Percentiles rank a stretch among this genome's conserved stretches.
These are phyloP conservation scores for Mycena albidolilacea DNA, from an alignment of 768 basidiomycete genomes.

Conservation along the genomic window DNA sequence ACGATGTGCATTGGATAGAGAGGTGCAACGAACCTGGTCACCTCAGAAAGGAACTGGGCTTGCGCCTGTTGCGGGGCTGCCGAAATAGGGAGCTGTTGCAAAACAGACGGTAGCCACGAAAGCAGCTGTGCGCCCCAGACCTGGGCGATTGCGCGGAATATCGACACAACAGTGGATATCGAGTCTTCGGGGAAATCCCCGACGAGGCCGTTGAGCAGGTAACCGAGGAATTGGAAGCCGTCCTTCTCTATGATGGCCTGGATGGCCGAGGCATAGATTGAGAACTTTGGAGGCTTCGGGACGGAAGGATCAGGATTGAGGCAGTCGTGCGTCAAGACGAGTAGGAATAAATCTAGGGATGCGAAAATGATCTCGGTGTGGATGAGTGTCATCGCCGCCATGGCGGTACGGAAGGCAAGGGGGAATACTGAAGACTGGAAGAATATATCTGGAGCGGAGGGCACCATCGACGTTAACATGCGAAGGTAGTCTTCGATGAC, in stretches of 20 bases:
- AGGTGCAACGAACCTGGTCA: conserved; percentile 73
- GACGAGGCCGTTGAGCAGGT: conserved; percentile 83
- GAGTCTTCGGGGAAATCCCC: conserved; percentile 93
- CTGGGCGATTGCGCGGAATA: conserved; percentile 78
- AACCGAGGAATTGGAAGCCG: conserved; percentile 79
- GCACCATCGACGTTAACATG: conserved; percentile 78
- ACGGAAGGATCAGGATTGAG: conserved; percentile 59
- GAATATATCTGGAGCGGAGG: conserved; percentile 79
- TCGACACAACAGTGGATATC: conserved; percentile 77
- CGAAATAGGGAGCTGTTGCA: conserved; percentile 78
- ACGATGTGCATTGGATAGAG: conserved; percentile 9
- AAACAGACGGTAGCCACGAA: conserved; percentile 78
- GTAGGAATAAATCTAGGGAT: conserved; percentile 84
- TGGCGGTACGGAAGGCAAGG: conserved; percentile 79
- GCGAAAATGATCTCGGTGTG: conserved; percentile 87
- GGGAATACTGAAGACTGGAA: conserved; percentile 87
- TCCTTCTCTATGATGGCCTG: conserved; percentile 74
- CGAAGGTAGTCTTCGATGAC: conserved; percentile 97
- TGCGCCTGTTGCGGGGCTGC: conserved; percentile 77
- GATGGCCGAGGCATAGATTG: conserved; percentile 75
- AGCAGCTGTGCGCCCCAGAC: conserved; percentile 81
- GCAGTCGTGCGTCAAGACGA: conserved; percentile 82
- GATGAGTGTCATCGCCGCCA: conserved; percentile 87
- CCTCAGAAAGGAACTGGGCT: conserved; percentile 78
- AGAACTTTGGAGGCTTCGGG: conserved; percentile 71